Base-by-base conservation (phyloP, 345 rosid species). In the Cardamine chenopodiifolia region DNA sequence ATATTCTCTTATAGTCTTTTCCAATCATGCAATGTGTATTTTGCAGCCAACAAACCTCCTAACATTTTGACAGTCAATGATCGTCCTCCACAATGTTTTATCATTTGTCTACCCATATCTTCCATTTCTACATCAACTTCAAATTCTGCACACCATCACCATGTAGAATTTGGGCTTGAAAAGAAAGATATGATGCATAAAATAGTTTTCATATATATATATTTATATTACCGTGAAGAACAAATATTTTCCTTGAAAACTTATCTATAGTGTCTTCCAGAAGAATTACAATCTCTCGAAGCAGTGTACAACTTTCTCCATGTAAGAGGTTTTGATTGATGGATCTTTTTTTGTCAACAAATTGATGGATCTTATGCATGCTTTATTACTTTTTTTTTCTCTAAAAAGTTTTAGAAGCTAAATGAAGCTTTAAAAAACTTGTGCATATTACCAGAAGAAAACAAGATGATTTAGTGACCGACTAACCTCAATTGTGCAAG, bases 231-330 rank as follows among this genome's bases (percentile, higher is more conserved):
- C 15, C 18, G n/a, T n/a, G n/a, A n/a, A n/a, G n/a, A n/a, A n/a
- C n/a, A n/a, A n/a, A n/a, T n/a, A n/a, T n/a, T n/a, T n/a, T n/a
- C n/a, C n/a, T 25, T 25, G 26, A 25, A 52, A 67, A 37, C 15
- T 23, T 35, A 79, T 78, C 86, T 0, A 1, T 45, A 7, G 49
- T 0, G 4, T 45, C n/a, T 45, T 45, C 20, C 8, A 9, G 2
- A 3, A 68, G 74, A 35, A 82, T 77, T 0, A 52, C 86, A 53
- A 75, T 83, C 76, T 35, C 73, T 31, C 11, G 81, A 3, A 87
- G 68, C 73, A 83, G n/a, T 15, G 73, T 79, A 85, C 87, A 84
- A 19, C 87, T 66, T 31, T 84, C 75, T 19, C 63, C 8, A 0
- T n/a, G n/a, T n/a, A n/a, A n/a, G n/a, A n/a, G n/a, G n/a, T n/a